Conservation (phyloP, 768 basidiomycete species). For the Tylopilus plumbeoviolaceoides region DNA sequence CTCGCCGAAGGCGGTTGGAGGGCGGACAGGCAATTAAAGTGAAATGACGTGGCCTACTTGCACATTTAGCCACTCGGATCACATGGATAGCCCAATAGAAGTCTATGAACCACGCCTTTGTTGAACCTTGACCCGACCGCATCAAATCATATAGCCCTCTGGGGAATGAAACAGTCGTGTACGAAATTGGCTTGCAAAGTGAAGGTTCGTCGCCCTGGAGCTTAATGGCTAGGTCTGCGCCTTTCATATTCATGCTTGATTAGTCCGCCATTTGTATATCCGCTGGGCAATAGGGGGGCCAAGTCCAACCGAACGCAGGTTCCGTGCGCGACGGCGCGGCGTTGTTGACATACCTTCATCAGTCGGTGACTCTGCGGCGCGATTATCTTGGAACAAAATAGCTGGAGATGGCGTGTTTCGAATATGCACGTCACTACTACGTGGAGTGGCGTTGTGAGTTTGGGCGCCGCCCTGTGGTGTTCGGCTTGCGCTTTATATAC, state of each 20-base stretch:
- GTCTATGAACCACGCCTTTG: conserved; percentile 19
- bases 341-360: conserved; percentile 11
- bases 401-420: conserved; percentile 14
- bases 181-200: conserved; percentile 12
- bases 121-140: conserved; percentile 15
- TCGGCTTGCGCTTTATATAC: conserved; percentile 3
- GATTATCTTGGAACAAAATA: conserved; percentile 10
- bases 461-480: conserved; percentile 2
- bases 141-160: conserved; percentile 22
- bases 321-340: conserved; percentile 24
- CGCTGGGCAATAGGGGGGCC: neutral
- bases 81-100: conserved; percentile 22
- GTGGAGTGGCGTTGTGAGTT: conserved; percentile 19
- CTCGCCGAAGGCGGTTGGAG: conserved; percentile 53
- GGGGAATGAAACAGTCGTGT: conserved; percentile 17
- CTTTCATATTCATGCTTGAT: conserved; percentile 6
- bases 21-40: conserved; percentile 53
- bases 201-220: conserved; percentile 6
- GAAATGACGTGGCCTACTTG: conserved; percentile 35
- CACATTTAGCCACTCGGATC: conserved; percentile 26
- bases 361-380: conserved; percentile 21
- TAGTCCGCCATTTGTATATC: neutral
- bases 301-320: neutral
- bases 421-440: conserved; percentile 8
- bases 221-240: conserved; percentile 8